Base-by-base conservation (phyloP, 2,329 filamentous ascomycete species). In the Fusarium redolens region DNA sequence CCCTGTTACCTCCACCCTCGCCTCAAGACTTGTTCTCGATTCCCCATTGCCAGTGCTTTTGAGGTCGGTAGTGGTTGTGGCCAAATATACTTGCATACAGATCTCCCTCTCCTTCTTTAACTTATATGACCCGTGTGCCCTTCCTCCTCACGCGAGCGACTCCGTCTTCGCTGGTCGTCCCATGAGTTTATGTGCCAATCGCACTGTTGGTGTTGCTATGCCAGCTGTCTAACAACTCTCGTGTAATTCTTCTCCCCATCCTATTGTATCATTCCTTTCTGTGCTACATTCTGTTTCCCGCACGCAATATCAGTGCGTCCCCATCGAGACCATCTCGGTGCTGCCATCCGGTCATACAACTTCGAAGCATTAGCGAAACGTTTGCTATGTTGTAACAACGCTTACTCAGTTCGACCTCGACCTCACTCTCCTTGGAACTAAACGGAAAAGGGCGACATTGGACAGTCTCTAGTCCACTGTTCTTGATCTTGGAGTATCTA, bases 91-190 rank as follows among this genome's bases (percentile, higher is more conserved):
- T 44, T 43, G 30, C 41, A 57, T 55, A 58, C 47, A 72, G 43
- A 68, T 75, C 67, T 76, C 66, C 69, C 60, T 64, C 59, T 55
- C 45, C 58, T 52, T 45, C 50, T 45, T 62, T 74, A 78, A 75
- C 78, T 80, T 77, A 77, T 80, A 81, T 80, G 72, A 37, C 66
- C 76, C 64, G 59, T 64, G 48, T 67, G 47, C 78, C 78, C 77
- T 75, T 76, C 22, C 75, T 68, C 69, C 58, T 65, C 70, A 68
- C 72, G 65, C 69, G 75, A 65, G 68, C 43, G 62, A 58, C 45
- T 40, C 57, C 51, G 51, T 64, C 40, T 63, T 69, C 48, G 58
- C 57, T 68, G 59, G 48, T 62, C 56, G 71, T 68, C 64, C 68
- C 59, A 70, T 62, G 65, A 61, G 47, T 69, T 28, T 65, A 51